Base-by-base conservation (phyloP, 352 stramenopile genomes). In the Globisporangium solare region DNA sequence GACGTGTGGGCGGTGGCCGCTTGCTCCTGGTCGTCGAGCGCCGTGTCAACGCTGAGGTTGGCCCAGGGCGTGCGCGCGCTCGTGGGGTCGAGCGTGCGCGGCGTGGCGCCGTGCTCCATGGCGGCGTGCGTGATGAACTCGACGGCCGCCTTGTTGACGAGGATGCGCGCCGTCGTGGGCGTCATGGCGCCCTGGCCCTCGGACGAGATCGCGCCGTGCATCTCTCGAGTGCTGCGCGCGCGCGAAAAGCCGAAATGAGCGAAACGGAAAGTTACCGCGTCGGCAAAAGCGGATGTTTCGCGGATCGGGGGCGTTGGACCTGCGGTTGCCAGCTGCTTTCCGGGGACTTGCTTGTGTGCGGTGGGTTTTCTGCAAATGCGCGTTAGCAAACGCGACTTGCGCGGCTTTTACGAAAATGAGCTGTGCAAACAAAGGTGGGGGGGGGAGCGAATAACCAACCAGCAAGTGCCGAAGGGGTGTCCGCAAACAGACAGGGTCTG, bases 21-120 rank as follows among this genome's bases (percentile, higher is more conserved):
- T 41, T 63, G 54, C 14, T 22, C 27, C 20, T 53, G 40, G 56
- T 56, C 48, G 17, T 31, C 42, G 20, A 27, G 45, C 24, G 67
- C 61, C 37, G 81, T 91, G 66, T 88, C 81, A 7, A 91, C 68
- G 49, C 74, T 89, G 43, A 91, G 73, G 51, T 89, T 86, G 51
- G 81, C 79, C 81, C 81, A 91, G 0, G 81, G 74, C 53, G 78
- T 83, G 47, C 72, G 71, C 48, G 62, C 62, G 35, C 70, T 66
- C 3, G 63, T 11, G 1, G 64, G 61, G 61, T 88, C 78, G 27
- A 88, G 73, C 43, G 61, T 66, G 47, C 78, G 78, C 42, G 78
- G 78, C 15, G 78, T 88, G 39, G 72, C 66, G 40, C 76, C 76
- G 31, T 63, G 67, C 20, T 68, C 65, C 1, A 22, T 18, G 32